phyloP scores from a whole-genome alignment of 2,329 filamentous ascomycete species.

The Stemphylium beticola region DNA sequence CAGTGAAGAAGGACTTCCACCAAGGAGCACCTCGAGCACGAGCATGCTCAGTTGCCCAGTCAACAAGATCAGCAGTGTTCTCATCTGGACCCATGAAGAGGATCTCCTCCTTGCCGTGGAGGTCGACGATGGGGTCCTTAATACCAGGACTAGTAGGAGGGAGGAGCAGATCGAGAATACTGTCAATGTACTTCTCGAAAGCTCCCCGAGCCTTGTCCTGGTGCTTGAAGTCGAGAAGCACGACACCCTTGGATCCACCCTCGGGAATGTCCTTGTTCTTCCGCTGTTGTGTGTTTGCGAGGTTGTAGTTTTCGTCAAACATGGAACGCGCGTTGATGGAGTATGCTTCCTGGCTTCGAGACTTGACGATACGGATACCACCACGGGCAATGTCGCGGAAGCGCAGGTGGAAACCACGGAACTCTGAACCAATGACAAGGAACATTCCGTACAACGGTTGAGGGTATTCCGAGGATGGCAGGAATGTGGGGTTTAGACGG shows the following conservation, averaged over 20 bases:
- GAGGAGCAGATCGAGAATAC: constrained; percentile 91
- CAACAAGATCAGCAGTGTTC: constrained; percentile 95
- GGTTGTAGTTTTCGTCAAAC: constrained; percentile 98
- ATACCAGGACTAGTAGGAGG: constrained; percentile 91
- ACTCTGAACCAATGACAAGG: constrained; percentile 95
- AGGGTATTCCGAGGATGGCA: constrained; percentile 90
- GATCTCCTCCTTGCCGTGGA: constrained; percentile 94
- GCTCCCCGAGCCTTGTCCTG: constrained; percentile 91
- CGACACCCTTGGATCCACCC: constrained; percentile 96
- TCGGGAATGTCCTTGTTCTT: constrained; percentile 99
- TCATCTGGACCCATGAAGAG: constrained; percentile 98
- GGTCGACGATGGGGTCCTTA: constrained; percentile 97
- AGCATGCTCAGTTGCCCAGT: constrained; percentile 99
- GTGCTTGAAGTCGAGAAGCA: constrained; percentile 89
- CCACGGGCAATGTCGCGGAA: constrained; percentile 97
- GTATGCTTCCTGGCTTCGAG: constrained; percentile 93
- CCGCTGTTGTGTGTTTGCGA: constrained; percentile 97
- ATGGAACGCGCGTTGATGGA: constrained; percentile 94
- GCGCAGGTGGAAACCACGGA: constrained; percentile 93
- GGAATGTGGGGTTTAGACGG: constrained; percentile 85
- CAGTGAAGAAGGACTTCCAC: constrained; percentile 99
- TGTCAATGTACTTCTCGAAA: constrained; percentile 99
- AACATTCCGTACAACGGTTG: constrained; percentile 98
- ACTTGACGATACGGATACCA: constrained; percentile 98
- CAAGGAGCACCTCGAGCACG: constrained; percentile 85